Evolutionary conservation across 768 basidiomycete genomes (phyloP), one percentile per base, ranked within the genome.

Genomic region (Clitopilus hobsonii): DNA sequence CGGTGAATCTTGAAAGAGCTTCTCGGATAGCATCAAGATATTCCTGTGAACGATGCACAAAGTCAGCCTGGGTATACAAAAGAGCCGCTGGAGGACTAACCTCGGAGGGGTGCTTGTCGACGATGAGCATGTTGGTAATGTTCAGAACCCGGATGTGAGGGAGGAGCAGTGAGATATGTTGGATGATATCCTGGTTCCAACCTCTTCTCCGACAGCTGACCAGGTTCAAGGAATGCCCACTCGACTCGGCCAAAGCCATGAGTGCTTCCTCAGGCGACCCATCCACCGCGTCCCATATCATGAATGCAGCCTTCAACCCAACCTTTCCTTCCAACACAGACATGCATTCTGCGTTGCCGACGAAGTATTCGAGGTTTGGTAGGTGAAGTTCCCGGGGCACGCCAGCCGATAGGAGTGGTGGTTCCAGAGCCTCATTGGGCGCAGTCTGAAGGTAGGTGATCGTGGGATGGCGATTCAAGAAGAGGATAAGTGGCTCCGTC

Each of bases 171-270:
- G 75, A 69, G 18, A 74, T 63, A n/a, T 63, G 55, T 6, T 69
- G 68, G 6, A 76, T 57, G 13, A 75, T 55, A 52, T 74, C 75
- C 32, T 71, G 54, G 54, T 76, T 76, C 73, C 75, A 74, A 0
- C 73, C 72, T 50, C 70, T 60, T 22, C 72, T 59, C 16, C 69
- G 65, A 55, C 73, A 74, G 53, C 67, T 66, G 52, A 76, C 62
- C 11, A 75, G 52, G 47, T 66, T 67, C 23, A 75, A 66, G 0
- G 65, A 69, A 7, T 65, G 62, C 20, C 66, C 62, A 51, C 71
- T 71, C n/a, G 65, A 64, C 13, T 62, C 62, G 18, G 63, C 66
- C 13, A 76, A 68, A 2, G 68, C 65, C 8, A 56, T 54, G 41
- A 76, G 67, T 1, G 69, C 66, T 24, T 66, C 59, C 45, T 67